Base-by-base conservation (phyloP, 2,329 filamentous ascomycete genomes). In the Neonectria punicea region DNA sequence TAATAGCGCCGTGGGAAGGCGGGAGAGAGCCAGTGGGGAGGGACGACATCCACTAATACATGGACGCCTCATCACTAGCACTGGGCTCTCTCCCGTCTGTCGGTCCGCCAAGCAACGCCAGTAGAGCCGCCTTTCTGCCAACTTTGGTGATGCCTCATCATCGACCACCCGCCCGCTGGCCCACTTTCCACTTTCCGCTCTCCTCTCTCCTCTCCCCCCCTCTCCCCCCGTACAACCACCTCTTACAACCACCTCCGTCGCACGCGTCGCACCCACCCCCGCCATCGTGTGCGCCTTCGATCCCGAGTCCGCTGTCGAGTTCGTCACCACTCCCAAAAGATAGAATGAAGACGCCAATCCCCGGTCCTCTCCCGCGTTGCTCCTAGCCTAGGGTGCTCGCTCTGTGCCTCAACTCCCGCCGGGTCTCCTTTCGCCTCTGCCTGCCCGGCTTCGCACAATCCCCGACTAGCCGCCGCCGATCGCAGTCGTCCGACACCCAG, bases 321-420 rank as follows among this genome's bases (percentile, higher is more conserved):
- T 51, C 50, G 18, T 25, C 28, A 46, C 39, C 49, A n/a, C 36
- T 51, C 13, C 43, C 32, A 22, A 14, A 30, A 59, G 36, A 28
- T 64, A 64, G 56, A 59, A 64, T 64, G 61, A 64, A 56, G 61
- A 59, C 56, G 44, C 56, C 61, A 50, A 60, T 56, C 10, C 56
- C 30, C n/a, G 14, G 32, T 10, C 43, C 41, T 36, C 58, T 53
- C 39, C 56, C 61, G 56, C 51, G 56, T 56, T 47, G 61, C 61
- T 59, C 61, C 51, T 64, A 64, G 61, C 56, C 54, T 47, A 51
- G 51, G 61, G 57, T 51, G 44, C 44, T 55, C 61, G 53, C 49
- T n/a, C 32, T 34, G 46, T 58, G 43, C 60, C 50, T 51, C 44
- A 30, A 36, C 28, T 55, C 28, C 44, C 34, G 18, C 51, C 11